Base-by-base conservation (phyloP, 2,329 filamentous ascomycete genomes). In the Diaporthe humulicola region DNA sequence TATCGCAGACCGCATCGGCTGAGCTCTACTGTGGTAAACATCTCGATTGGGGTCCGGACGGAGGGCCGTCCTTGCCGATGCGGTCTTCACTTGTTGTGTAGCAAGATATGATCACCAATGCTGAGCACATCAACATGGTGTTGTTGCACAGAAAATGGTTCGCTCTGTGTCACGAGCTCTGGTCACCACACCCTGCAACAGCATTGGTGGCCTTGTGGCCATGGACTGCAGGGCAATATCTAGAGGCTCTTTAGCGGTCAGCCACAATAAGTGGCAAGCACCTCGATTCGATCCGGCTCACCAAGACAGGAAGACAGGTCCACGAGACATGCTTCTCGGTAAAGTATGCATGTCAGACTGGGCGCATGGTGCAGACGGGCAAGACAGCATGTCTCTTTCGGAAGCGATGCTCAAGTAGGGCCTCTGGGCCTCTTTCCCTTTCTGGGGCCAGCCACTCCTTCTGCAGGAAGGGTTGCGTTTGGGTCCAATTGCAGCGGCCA, bases 311-410 rank as follows among this genome's bases (percentile, higher is more conserved):
- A 40, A 40, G 48, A 69, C 64, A 40, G 33, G 45, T 38, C 64
- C 64, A 69, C 48, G 64, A 69, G 64, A 69, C 48, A 40, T 69
- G 48, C 28, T 17, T 38, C 28, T 48, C 64, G 61, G 61, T 50
- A 52, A 52, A 30, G 48, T 36, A 69, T 72, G 70, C 70, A 64
- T 72, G 70, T 72, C 70, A 72, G 56, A 61, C n/a, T 61, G 30
- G 3, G 45, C 70, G 42, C 33, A 52, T 61, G 25, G n/a, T 61
- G 40, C 70, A 52, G 42, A 22, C 33, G 25, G 57, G 19, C 58
- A 64, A 33, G 48, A 14, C 33, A 52, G 48, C 48, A 52, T 56
- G 45, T 54, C 45, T 45, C 38, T n/a, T 64, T 36, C 28, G 33
- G 45, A 42, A 40, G 45, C 45, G 42, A 38, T 33, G 30, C 36